phyloP scores from a whole-genome alignment of 306 rosid species.

The Ziziphus jujuba region DNA sequence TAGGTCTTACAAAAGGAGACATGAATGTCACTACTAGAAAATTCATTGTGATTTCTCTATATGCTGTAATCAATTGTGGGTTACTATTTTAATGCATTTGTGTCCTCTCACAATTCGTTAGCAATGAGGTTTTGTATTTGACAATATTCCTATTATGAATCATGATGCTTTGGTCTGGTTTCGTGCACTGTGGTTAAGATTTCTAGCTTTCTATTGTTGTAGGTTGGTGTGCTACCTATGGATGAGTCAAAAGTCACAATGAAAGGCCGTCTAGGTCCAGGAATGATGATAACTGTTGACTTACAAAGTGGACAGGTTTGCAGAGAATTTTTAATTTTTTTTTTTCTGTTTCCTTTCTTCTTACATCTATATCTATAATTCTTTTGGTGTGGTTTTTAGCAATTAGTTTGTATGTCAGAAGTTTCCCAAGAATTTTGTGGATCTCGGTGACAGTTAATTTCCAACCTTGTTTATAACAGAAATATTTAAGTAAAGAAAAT shows the following conservation, averaged over 20 bases:
- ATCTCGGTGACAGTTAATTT: background rate
- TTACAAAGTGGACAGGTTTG: slow-evolving; percentile 85
- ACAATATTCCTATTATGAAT: slow-evolving; percentile 14
- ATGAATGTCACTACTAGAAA: background rate
- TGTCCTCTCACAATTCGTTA: background rate
- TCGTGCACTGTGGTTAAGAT: slow-evolving; percentile 14
- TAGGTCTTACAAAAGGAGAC: background rate
- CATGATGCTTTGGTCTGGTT: slow-evolving; percentile 7
- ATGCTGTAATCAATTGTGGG: background rate
- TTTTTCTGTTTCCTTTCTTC: background rate
- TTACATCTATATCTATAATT: background rate
- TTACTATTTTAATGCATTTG: background rate
- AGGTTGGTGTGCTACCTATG: slow-evolving; percentile 96
- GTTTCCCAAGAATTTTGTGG: background rate
- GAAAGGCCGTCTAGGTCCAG: slow-evolving; percentile 99
- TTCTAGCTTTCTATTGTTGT: slow-evolving; percentile 20
- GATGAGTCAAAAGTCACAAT: slow-evolving; percentile 90
- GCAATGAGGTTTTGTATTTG: background rate
- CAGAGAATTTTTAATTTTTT: slow-evolving; percentile 13
- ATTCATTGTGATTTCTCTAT: background rate
- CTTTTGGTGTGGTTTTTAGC: background rate
- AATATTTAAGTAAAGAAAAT: background rate
- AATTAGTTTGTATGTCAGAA: background rate
- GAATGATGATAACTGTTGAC: slow-evolving; percentile 98
- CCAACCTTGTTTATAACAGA: background rate